Conservation (phyloP, 768 basidiomycete genomes). For the Phaffia australis region DNA sequence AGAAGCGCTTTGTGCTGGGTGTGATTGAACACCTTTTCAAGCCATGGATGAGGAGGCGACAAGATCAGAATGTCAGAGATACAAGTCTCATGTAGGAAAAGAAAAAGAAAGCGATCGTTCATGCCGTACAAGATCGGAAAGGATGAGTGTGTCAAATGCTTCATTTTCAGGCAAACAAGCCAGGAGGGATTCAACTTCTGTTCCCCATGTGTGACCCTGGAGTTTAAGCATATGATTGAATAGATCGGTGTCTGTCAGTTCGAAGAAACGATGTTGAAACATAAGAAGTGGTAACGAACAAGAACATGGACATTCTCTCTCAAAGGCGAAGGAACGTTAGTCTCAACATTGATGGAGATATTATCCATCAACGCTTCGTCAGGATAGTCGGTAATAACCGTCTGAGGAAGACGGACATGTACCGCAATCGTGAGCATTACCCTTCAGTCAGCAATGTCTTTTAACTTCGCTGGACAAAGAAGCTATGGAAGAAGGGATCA, state of each 20-base stretch:
- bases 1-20: constrained; percentile 21
- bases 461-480: constrained; percentile 5
- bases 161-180: constrained; percentile 7
- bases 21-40: constrained; percentile 26
- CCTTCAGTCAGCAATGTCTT: background rate
- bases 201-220: constrained; percentile 36
- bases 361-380: constrained; percentile 66
- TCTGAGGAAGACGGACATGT: constrained; percentile 41
- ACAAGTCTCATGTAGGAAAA: too few species aligned
- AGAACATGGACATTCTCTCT: constrained; percentile 35
- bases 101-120: background rate
- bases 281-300: constrained; percentile 28
- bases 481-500: too few species aligned
- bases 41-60: constrained; percentile 14
- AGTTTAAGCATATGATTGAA: background rate
- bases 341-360: constrained; percentile 54
- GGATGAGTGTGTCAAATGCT: constrained; percentile 65
- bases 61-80: background rate
- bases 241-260: background rate
- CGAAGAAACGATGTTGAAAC: background rate
- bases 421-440: background rate
- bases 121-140: constrained; percentile 67
- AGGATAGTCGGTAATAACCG: constrained; percentile 86
- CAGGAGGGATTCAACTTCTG: constrained; percentile 29
- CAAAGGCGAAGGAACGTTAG: constrained; percentile 44